Conservation (phyloP, 805 yeast genomes). For the Wickerhamomyces xylosicus region DNA sequence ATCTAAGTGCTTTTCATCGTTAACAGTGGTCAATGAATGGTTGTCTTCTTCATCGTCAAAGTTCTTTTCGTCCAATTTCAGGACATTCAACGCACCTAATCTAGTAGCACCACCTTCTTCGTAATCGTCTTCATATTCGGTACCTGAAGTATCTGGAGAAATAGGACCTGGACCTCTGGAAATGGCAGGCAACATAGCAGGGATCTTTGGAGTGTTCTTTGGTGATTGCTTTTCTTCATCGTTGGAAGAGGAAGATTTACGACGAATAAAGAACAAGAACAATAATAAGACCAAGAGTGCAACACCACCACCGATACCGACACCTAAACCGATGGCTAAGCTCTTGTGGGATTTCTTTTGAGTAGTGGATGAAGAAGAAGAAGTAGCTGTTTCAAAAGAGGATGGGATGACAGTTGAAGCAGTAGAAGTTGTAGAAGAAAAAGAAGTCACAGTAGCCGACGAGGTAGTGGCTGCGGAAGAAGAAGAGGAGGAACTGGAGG, state of each 20-base stretch:
- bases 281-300: constrained; percentile 47
- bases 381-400: constrained; percentile 16
- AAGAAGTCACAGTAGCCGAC: constrained; percentile 17
- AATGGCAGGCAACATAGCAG: too few species aligned
- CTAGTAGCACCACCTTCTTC: constrained; percentile 22
- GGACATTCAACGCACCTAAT: constrained; percentile 39
- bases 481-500: constrained; percentile 4
- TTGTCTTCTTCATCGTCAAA: constrained; percentile 27
- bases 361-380: constrained; percentile 5
- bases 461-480: constrained; percentile 21
- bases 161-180: constrained; percentile 20
- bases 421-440: constrained; percentile 16
- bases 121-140: constrained; percentile 21
- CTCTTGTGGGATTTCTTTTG: constrained; percentile 27
- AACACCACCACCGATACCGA: constrained; percentile 36
- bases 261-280: constrained; percentile 31
- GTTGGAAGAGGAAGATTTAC: constrained; percentile 38
- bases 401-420: constrained; percentile 21
- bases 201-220: too few species aligned
- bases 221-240: constrained; percentile 21
- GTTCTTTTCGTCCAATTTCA: constrained; percentile 36
- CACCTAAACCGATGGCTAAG: constrained; percentile 86
- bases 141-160: constrained; percentile 22
- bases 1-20: constrained; percentile 10
- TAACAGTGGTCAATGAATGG: constrained; percentile 44